Conservation (phyloP, 2,329 filamentous ascomycete species). For the Delphinella strobiligena region DNA sequence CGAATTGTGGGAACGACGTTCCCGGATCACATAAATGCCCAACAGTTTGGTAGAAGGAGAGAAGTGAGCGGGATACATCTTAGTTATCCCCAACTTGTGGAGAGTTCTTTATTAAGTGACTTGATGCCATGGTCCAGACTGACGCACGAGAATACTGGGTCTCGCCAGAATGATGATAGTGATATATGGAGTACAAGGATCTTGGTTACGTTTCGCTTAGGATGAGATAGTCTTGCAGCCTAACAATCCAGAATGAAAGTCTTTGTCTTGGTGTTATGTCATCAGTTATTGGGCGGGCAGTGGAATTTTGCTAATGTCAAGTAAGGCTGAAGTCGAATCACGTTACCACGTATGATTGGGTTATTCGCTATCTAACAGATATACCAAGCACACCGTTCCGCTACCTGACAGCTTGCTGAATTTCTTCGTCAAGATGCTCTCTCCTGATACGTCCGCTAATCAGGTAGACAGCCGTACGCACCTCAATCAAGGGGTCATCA, state of each 20-base stretch:
- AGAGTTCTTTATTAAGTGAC: too few species aligned
- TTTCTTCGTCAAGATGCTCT: constrained; percentile 6
- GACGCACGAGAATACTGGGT: too few species aligned
- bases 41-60: too few species aligned
- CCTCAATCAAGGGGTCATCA: constrained; percentile 11
- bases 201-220: neutral
- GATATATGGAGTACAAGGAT: neutral
- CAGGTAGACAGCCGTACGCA: constrained; percentile 10
- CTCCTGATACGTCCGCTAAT: constrained; percentile 10
- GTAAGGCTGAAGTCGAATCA: too few species aligned
- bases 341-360: neutral
- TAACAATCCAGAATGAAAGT: neutral
- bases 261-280: neutral
- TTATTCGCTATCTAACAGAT: neutral
- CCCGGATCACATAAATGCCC: too few species aligned
- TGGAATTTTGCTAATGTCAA: too few species aligned
- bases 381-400: neutral
- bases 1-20: too few species aligned
- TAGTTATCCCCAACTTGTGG: too few species aligned
- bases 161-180: too few species aligned
- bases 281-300: too few species aligned
- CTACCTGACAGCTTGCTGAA: constrained; percentile 2
- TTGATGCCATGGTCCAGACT: too few species aligned
- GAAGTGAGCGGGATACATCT: too few species aligned
- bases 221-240: neutral